Base-by-base conservation (phyloP, 2,329 filamentous ascomycete species). In the Corinectria fuckeliana region DNA sequence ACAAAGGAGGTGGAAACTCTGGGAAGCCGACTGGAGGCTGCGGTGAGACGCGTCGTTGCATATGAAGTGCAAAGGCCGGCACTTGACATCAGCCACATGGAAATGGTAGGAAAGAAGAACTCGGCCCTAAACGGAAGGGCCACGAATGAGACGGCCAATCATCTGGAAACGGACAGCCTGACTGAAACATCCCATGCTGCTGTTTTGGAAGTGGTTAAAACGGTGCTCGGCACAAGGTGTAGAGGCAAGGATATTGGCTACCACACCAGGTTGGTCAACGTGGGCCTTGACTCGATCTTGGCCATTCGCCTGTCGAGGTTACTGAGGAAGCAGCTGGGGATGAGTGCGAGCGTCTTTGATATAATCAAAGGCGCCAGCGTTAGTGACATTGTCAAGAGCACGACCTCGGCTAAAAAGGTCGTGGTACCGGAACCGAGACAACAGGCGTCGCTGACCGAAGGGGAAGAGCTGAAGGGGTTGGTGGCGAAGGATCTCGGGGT, bases 281-380 rank as follows among this genome's bases (percentile, higher is more conserved):
- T 61, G 4, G 68, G 68, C 2, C 48, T 70, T 1, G 68, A 70
- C 41, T 70, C 68, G 2, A 70, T 70, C 52, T 57, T 53, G 16
- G 68, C 68, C 21, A 70, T 69, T 44, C 62, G 65, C 4, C 48
- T 69, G 8, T 65, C 66, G 3, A 65, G 30, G n/a, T 4, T 60
- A 3, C 25, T 70, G 26, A 66, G 50, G 47, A 65, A 62, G 47
- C 23, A 59, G 34, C 5, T 68, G 36, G 62, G 62, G 4, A 58
- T 70, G 5, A 50, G 45, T 3, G 50, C 57, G n/a, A 68, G 68
- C 38, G 65, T 70, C 13, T 69, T 42, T 23, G 18, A 42, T 5
- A 42, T 42, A 2, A 23, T 42, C 20, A 42, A 21, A 25, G 38
- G 38, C 20, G 38, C 38, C 18, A 42, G 38, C 6, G 6, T 42